Evolutionary conservation across 352 stramenopile genomes (phyloP).

Genomic region (Globisporangium rhizosaccharum): DNA sequence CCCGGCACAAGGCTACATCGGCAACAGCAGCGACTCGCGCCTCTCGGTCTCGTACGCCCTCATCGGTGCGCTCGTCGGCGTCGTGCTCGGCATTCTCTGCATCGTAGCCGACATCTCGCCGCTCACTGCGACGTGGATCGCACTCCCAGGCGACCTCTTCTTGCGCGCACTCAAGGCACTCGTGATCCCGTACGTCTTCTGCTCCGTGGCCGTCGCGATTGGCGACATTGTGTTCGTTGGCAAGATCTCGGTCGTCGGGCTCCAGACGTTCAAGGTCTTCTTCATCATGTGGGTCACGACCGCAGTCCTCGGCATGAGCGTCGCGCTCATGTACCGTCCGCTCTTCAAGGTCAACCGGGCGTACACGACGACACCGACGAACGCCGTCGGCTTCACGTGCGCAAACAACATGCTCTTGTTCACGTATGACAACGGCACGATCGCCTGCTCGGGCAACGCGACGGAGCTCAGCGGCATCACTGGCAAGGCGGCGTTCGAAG

Average conservation of each 20-base stretch:
- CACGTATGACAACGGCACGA: not conserved
- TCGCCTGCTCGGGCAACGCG: not conserved
- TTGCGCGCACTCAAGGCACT: conserved; percentile 68
- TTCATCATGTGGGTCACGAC: conserved; percentile 46
- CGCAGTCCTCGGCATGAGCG: conserved; percentile 36
- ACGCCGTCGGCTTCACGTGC: conserved; percentile 47
- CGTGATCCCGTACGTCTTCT: conserved; percentile 82
- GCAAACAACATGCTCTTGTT: conserved; percentile 30
- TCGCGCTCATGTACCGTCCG: conserved; percentile 53
- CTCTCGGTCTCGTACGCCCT: conserved; percentile 54
- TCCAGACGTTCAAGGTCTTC: conserved; percentile 66
- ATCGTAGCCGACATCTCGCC: conserved; percentile 28
- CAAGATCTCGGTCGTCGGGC: conserved; percentile 61
- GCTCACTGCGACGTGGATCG: conserved; percentile 44
- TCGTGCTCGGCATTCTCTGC: conserved; percentile 22
- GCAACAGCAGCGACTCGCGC: conserved; percentile 32
- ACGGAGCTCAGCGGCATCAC: conserved; percentile 7
- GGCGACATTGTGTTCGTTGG: conserved; percentile 72
- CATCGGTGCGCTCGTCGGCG: conserved; percentile 46
- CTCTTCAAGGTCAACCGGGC: conserved; percentile 34
- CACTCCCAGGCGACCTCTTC: conserved; percentile 72
- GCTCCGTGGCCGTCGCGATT: conserved; percentile 65
- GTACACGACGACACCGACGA: conserved; percentile 15
- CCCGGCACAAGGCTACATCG: conserved; percentile 14
- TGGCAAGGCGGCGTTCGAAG: conserved; percentile 26